phyloP scores from a whole-genome alignment of 106 monocot genomes.

The Dioscorea alata region DNA sequence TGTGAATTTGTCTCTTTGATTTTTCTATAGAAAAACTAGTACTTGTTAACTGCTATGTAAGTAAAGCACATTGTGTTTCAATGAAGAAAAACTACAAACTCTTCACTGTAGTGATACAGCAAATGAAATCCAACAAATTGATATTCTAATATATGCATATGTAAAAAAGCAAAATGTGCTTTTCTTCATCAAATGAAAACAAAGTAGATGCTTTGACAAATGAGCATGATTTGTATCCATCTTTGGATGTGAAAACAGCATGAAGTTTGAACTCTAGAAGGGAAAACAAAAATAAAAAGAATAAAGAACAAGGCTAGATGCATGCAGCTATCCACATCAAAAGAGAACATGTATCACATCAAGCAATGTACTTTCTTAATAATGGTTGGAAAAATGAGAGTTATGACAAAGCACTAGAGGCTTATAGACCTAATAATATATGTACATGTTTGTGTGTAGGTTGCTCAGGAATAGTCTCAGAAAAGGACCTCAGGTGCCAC shows the following conservation, averaged over 20 bases:
- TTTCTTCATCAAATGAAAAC: too few relatives aligned
- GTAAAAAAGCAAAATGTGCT: too few relatives aligned
- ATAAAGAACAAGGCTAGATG: too few relatives aligned
- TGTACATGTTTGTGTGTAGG: background rate
- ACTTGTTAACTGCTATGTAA: background rate
- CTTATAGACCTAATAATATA: background rate
- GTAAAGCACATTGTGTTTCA: background rate
- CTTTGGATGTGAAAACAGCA: too few relatives aligned
- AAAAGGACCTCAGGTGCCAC: background rate
- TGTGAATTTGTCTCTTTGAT: background rate
- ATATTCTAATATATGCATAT: too few relatives aligned
- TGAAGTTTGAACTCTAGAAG: too few relatives aligned
- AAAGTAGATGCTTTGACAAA: too few relatives aligned
- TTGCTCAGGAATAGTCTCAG: background rate
- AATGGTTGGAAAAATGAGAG: background rate
- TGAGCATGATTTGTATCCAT: too few relatives aligned
- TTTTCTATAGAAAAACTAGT: background rate
- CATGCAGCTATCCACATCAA: background rate
- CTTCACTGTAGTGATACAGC: too few relatives aligned
- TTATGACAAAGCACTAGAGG: background rate
- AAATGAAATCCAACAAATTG: too few relatives aligned
- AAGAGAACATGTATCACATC: slow-evolving; percentile 3
- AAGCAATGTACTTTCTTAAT: background rate
- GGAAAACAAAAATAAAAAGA: too few relatives aligned
- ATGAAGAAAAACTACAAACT: background rate